Evolutionary conservation across 2,329 filamentous ascomycete species (phyloP).

Genomic region (Didymella sp.): DNA sequence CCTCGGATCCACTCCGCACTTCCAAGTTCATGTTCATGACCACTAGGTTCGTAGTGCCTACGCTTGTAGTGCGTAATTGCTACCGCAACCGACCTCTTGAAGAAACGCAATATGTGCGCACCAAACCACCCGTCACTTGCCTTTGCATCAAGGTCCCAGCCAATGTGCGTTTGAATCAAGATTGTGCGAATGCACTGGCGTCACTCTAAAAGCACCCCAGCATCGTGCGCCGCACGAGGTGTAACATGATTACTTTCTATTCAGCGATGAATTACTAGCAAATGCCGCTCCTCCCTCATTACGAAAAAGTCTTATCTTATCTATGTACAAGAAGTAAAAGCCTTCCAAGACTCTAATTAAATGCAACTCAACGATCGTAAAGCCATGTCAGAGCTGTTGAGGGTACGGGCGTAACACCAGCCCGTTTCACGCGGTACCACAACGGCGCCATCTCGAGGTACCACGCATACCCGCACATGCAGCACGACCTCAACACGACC

Average conservation of each 20-base stretch:
- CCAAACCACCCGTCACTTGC: not conserved
- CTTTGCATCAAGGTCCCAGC: not conserved
- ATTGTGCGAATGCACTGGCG: too few relatives aligned
- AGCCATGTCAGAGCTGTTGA: not conserved
- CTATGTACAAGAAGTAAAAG: slow-evolving; percentile 16
- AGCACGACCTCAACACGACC: slow-evolving; percentile 8
- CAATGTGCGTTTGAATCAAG: not conserved
- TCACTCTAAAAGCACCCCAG: too few relatives aligned
- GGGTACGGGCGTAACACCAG: not conserved
- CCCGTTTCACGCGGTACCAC: slow-evolving; percentile 13
- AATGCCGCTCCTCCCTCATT: not conserved
- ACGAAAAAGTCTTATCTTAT: not conserved
- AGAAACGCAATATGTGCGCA: not conserved
- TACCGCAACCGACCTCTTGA: not conserved
- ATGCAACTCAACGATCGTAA: not conserved
- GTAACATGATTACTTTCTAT: not conserved
- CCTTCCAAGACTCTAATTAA: too few relatives aligned
- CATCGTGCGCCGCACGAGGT: too few relatives aligned
- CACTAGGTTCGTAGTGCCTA: too few relatives aligned
- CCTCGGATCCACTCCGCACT: not conserved
- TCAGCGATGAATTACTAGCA: not conserved
- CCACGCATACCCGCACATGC: slow-evolving; percentile 8
- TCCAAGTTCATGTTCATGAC: not conserved
- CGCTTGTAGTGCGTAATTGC: not conserved
- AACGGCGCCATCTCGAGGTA: not conserved